Base-by-base conservation (phyloP, 768 basidiomycete species). In the Tricholoma saponaceum region DNA sequence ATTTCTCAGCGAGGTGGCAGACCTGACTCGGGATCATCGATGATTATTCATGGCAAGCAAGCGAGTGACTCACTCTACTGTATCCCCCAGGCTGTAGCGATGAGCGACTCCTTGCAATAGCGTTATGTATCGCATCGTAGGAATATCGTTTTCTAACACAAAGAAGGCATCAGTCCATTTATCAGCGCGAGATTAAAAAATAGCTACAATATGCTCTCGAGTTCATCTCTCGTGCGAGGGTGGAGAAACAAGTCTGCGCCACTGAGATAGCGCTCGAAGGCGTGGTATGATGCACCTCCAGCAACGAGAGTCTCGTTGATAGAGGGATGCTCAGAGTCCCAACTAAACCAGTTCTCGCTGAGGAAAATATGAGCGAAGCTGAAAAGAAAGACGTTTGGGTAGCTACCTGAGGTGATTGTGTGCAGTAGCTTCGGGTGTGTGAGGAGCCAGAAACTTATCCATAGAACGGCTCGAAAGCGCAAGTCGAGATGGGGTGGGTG, bases 91-190 rank as follows among this genome's bases (percentile, higher is more conserved):
- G 77, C 59, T 84, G 79, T 14, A 90, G 74, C 16, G 82, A 74
- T 18, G 83, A 82, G 46, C 85, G 85, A 64, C 87, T 85, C 57
- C 79, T 80, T 16, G 90, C 76, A 66, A 92, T 89, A 8, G 83
- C 81, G 66, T 92, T 92, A 69, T 92, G 91, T 55, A 92, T 89
- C 10, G 85, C 83, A 60, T 92, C 90, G 64, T 89, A 84, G 0
- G 87, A 82, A 65, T 92, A 92, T 66, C 89, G 79, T 56, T 84
- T 79, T 58, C 90, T 92, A 67, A 22, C 18, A 22, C 18, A 49
- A 30, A 57, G n/a, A n/a, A n/a, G n/a, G 54, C 28, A 57, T 54
- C 52, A 52, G 60, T 59, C 32, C 57, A 33, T 53, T 55, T 18
- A 26, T 32, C 16, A 46, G 18, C n/a, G 7, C 30, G 23, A 50